Percentiles rank a stretch among this genome's conserved stretches.
Evolutionary conservation across 306 rosid species (phyloP).

Genomic region (Vigna unguiculata): DNA sequence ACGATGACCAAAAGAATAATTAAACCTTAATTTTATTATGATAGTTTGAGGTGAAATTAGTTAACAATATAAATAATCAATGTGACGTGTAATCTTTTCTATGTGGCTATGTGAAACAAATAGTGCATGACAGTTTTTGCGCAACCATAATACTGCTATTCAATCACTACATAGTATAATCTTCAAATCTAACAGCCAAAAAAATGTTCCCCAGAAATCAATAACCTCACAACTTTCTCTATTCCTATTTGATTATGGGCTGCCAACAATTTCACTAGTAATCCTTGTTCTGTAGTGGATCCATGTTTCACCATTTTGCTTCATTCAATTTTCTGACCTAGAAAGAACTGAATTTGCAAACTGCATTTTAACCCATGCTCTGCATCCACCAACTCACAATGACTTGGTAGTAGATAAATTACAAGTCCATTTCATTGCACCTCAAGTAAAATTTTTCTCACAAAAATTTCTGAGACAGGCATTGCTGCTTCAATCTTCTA

Average conservation of each 20-base stretch:
- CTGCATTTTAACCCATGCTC: too few relatives aligned
- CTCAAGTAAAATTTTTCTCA: not conserved
- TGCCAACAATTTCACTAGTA: conserved; percentile 49
- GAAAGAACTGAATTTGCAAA: conserved; percentile 51
- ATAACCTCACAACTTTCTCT: conserved; percentile 68
- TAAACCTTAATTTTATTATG: too few relatives aligned
- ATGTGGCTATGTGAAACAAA: not conserved
- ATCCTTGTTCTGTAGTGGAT: conserved; percentile 57
- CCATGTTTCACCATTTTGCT: conserved; percentile 62
- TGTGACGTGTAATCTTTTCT: not conserved
- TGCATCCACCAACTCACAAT: conserved; percentile 61
- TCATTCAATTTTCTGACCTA: conserved; percentile 54
- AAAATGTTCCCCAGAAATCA: conserved; percentile 54
- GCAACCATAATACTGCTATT: not conserved
- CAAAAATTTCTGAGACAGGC: not conserved
- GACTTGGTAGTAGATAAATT: conserved; percentile 21
- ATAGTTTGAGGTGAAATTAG: too few relatives aligned
- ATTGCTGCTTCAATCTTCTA: not conserved
- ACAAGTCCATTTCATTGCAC: not conserved
- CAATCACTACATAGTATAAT: conserved; percentile 59
- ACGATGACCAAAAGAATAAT: too few relatives aligned
- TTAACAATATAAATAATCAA: too few relatives aligned
- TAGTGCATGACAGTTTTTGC: not conserved
- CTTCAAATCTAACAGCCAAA: conserved; percentile 55
- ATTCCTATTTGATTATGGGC: conserved; percentile 63